phyloP scores from a whole-genome alignment of 768 basidiomycete genomes.

The Podaxis sp. region DNA sequence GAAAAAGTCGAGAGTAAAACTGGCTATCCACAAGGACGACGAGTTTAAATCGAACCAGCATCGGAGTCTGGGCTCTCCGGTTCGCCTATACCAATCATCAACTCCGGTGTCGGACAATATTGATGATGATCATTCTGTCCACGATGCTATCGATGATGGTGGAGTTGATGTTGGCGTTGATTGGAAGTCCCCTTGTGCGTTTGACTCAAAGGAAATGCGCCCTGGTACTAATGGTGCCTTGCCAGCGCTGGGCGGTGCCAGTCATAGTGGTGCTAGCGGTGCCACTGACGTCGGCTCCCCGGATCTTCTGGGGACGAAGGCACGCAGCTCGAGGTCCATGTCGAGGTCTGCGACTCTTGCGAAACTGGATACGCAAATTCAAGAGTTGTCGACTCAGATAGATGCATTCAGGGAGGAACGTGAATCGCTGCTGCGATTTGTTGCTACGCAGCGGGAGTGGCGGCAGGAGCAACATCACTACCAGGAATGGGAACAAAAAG shows the following conservation, averaged over 20 bases:
- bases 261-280: neutral
- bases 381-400: constrained; percentile 31
- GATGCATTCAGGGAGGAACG: constrained; percentile 40
- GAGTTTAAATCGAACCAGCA: neutral
- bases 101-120: constrained; percentile 7
- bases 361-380: constrained; percentile 36
- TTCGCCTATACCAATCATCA: neutral
- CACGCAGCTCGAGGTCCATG: neutral
- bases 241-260: neutral
- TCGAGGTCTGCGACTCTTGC: constrained; percentile 4
- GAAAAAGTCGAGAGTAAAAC: neutral
- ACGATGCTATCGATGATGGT: constrained; percentile 8
- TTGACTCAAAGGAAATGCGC: neutral
- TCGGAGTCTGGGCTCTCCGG: neutral
- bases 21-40: neutral
- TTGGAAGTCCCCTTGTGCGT: neutral
- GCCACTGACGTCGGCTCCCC: neutral
- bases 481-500: neutral
- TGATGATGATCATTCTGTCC: constrained; percentile 9
- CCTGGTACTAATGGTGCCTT: neutral
- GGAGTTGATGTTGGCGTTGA: neutral
- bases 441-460: constrained; percentile 1
- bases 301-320: neutral
- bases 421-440: constrained; percentile 12
- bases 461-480: neutral